phyloP scores from a whole-genome alignment of 805 yeast species.

The Wickerhamiella parazyma region DNA sequence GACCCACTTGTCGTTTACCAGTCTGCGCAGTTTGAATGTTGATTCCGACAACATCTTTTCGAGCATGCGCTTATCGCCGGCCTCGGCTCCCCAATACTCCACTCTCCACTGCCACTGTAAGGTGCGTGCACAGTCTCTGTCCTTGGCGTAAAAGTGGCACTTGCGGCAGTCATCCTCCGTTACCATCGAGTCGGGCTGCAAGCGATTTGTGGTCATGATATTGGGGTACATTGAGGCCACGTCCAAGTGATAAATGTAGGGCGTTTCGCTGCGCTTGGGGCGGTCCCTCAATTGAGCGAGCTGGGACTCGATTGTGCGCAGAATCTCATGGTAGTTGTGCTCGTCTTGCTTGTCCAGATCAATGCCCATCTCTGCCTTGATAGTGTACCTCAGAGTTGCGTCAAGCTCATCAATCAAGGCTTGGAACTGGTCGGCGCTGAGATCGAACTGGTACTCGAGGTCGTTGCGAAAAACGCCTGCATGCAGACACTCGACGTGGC shows the following conservation, averaged over 20 bases:
- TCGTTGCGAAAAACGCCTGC: slow-evolving; percentile 97
- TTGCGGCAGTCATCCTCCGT: slow-evolving; percentile 91
- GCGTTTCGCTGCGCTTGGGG: slow-evolving; percentile 60
- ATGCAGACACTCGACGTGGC: slow-evolving; percentile 94
- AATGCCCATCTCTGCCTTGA: slow-evolving; percentile 46
- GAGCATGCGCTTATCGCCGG: slow-evolving; percentile 83
- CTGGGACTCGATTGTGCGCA: slow-evolving; percentile 39
- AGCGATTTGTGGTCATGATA: slow-evolving; percentile 91
- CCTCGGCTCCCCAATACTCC: slow-evolving; percentile 80
- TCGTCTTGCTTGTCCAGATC: slow-evolving; percentile 35
- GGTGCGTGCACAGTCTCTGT: slow-evolving; percentile 81
- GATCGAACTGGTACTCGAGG: slow-evolving; percentile 53
- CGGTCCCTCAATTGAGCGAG: slow-evolving; percentile 45
- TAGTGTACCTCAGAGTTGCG: slow-evolving; percentile 64
- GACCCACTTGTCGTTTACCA: slow-evolving; percentile 2
- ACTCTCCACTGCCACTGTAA: slow-evolving; percentile 98
- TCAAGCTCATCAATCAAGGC: slow-evolving; percentile 62
- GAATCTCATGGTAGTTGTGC: slow-evolving; percentile 64
- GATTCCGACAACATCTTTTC: slow-evolving; percentile 72
- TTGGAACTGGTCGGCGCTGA: slow-evolving; percentile 74
- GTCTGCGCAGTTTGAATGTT: slow-evolving; percentile 17
- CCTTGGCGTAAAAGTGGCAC: slow-evolving; percentile 94
- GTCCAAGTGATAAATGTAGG: slow-evolving; percentile 91
- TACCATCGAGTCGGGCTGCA: slow-evolving; percentile 97
- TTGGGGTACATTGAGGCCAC: slow-evolving; percentile 99